Evolutionary conservation across 1,284 basidiomycete genomes (phyloP), one percentile per base, ranked within the genome.

Genomic region (Moniliella sp.): DNA sequence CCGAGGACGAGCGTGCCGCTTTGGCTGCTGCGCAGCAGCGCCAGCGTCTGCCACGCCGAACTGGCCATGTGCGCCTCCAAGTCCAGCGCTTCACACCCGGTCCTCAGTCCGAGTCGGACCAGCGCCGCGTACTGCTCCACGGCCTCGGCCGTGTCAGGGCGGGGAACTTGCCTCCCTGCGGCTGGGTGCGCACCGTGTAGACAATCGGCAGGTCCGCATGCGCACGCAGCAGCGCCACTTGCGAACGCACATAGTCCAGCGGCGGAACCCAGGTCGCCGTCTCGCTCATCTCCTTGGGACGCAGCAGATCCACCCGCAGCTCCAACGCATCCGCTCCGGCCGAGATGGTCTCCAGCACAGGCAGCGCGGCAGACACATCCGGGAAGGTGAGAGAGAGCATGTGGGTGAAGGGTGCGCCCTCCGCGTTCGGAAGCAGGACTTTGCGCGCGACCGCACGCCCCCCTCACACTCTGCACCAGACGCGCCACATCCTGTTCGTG

Each of bases 81-180:
- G 47, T 97, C 88, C 45, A 97, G 63, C 56, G 86, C 97, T 63
- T 94, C 91, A 45, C 81, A 76, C 1, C 77, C 86, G 28, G 78
- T 65, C 31, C 77, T 74, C 16, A 91, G 62, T 4, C 76, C 88
- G 18, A 86, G 69, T 30, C 72, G 66, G 55, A 91, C 69, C 10
- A 94, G 69, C 26, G 74, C 73, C 41, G 78, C 73, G 21, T 77
- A 80, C 39, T 78, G 76, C 32, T 74, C 70, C 35, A 73, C 66
- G 0, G 72, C 71, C 21, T 69, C 66, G 50, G 88, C 78, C 0
- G n/a, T n/a, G n/a, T n/a, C n/a, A n/a, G n/a, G n/a, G n/a, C n/a
- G n/a, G 86, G 84, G 69, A 84, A 88, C 28, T 76, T 72, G 4
- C 91, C 88, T 26, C 88, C 88, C 61, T 97, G 86, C 1, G 76